A percentile compares a stretch with the other conserved stretches of the same genome.
Evolutionary conservation across 169 alveolate genomes (phyloP).

Genomic region (Cryptosporidium ubiquitum): DNA sequence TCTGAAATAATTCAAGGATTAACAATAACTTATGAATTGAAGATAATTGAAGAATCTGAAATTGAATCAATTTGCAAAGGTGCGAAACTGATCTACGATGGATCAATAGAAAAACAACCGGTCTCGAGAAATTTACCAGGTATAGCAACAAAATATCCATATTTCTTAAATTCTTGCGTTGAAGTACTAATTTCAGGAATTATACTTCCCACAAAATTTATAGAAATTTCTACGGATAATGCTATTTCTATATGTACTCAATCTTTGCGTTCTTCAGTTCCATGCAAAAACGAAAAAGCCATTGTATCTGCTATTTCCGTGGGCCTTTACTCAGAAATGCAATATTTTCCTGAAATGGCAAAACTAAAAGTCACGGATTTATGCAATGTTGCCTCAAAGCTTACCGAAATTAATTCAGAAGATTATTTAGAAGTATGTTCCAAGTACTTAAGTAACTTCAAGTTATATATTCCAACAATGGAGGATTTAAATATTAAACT

Average conservation of each 20-base stretch:
- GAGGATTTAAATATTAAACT: neutral
- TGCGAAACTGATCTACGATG: neutral
- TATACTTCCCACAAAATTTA: neutral
- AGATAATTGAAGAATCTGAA: neutral
- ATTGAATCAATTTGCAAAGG: constrained; percentile 26
- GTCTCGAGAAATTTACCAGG: constrained; percentile 18
- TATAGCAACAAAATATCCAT: constrained; percentile 23
- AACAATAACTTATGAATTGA: neutral
- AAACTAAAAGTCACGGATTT: constrained; percentile 16
- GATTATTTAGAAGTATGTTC: constrained; percentile 27
- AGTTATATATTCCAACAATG: constrained; percentile 21
- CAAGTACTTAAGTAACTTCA: constrained; percentile 4
- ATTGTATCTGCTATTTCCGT: constrained; percentile 41
- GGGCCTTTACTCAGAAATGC: constrained; percentile 47
- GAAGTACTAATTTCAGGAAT: constrained; percentile 37
- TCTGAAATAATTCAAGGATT: constrained; percentile 56
- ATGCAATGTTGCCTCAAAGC: constrained; percentile 26
- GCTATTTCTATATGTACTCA: constrained; percentile 55
- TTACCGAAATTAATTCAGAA: neutral
- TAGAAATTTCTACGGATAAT: constrained; percentile 3
- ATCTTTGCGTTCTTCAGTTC: constrained; percentile 29
- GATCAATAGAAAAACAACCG: constrained; percentile 16
- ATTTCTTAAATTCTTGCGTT: constrained; percentile 54
- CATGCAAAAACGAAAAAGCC: constrained; percentile 30
- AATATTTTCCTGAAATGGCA: constrained; percentile 26